Evolutionary conservation across 2,329 filamentous ascomycete species (phyloP), one percentile per base, ranked within the genome.

Genomic region (Fonsecaea multimorphosa): DNA sequence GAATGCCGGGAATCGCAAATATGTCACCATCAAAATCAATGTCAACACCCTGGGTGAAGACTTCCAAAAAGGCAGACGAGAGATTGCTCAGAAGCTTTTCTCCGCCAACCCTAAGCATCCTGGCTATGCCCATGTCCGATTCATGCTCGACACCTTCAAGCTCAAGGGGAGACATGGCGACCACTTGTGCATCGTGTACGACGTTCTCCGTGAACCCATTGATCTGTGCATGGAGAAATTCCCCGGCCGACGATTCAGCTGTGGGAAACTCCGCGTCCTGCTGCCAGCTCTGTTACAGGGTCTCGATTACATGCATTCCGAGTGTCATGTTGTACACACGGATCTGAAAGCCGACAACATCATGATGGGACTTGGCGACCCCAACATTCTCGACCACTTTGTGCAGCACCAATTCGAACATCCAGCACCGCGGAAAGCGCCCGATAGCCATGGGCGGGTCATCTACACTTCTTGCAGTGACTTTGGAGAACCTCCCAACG

Each of bases 331-430:
- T 56, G 77, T 82, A 34, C 77, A 82, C 72, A 81, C 78, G 74
- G 80, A 82, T 73, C 72, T 82, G 61, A 82, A 82, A 62, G 76
- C 79, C 11, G 76, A 80, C 57, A 82, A 82, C 51, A 79, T 81
- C 54, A 76, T 82, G 66, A 71, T 79, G 64, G 72, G 72, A 54
- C 73, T 78, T 0, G 75, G 75, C 14, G 63, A 63, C 22, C 68
- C 70, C 6, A 73, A 74, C 19, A 63, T 72, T 52, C 70, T 78
- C 9, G 67, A 74, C 68, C 69, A 75, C 63, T 76, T 78, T 68
- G 72, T 76, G 8, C 63, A 75, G 66, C 70, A 76, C 61, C 73
- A 77, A 67, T 64, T 71, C 64, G 74, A 72, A 19, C 67, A 73
- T 3, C 75, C 73, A 4, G 75, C 76, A 62, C 72, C 74, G 64